A percentile compares a stretch with the other conserved stretches of the same genome.
phyloP scores from a whole-genome alignment of 106 monocot genomes.

The Iris macrosiphon region DNA sequence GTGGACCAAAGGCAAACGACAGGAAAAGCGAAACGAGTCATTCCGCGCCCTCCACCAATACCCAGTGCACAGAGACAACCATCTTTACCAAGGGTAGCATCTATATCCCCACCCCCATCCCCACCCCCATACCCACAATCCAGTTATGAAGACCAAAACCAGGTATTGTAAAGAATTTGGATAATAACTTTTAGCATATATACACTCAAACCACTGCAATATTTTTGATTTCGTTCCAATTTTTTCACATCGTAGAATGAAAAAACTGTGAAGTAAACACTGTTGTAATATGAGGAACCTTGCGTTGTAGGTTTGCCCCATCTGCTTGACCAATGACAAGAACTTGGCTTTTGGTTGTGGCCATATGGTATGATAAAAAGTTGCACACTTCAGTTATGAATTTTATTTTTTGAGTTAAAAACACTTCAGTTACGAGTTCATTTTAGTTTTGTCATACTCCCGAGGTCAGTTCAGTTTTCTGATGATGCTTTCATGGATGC shows the following conservation, averaged over 20 bases:
- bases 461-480: too few species aligned
- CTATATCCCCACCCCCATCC: too few species aligned
- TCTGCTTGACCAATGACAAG: constrained; percentile 49
- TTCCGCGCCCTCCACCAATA: constrained; percentile 41
- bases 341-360: constrained; percentile 71
- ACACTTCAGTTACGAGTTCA: background rate
- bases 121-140: too few species aligned
- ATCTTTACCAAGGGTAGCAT: constrained; percentile 6
- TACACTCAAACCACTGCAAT: background rate
- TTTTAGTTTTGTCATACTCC: too few species aligned
- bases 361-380: constrained; percentile 38
- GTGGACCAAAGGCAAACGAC: constrained; percentile 21
- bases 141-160: constrained; percentile 15
- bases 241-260: background rate
- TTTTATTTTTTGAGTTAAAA: background rate
- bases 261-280: too few species aligned
- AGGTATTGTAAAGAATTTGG: constrained; percentile 1
- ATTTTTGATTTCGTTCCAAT: background rate
- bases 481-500: too few species aligned
- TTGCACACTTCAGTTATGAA: background rate
- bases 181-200: background rate
- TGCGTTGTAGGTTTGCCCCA: constrained; percentile 40
- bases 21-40: constrained; percentile 35
- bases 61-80: constrained; percentile 12
- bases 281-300: background rate